These are phyloP conservation scores for Nicotiana attenuata DNA, from an alignment of 257 asterid species.

Conservation along the genomic window DNA sequence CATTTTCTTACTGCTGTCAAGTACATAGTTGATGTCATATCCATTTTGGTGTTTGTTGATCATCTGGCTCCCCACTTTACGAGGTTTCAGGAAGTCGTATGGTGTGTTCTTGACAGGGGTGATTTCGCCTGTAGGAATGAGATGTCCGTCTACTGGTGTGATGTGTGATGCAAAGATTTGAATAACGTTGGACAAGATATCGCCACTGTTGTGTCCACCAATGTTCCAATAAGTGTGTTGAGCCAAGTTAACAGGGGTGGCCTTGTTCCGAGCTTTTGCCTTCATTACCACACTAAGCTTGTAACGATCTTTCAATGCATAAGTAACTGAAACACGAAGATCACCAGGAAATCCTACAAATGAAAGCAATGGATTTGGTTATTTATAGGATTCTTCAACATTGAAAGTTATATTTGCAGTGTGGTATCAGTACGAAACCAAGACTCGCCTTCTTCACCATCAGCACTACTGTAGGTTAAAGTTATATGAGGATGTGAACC, in stretches of 20 bases:
- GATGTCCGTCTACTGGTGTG: slow-evolving; percentile 44
- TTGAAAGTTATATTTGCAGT: neutral
- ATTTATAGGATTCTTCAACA: neutral
- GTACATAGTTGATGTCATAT: slow-evolving; percentile 66
- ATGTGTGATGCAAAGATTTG: slow-evolving; percentile 56
- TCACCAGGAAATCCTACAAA: slow-evolving; percentile 50
- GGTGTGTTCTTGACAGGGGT: slow-evolving; percentile 47
- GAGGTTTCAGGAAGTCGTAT: slow-evolving; percentile 51
- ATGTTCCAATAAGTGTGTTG: slow-evolving; percentile 83
- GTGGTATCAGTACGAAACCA: neutral
- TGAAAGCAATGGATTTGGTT: neutral
- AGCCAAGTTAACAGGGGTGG: slow-evolving; percentile 78
- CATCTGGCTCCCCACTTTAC: slow-evolving; percentile 32
- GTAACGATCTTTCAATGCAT: slow-evolving; percentile 36
- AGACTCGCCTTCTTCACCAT: slow-evolving; percentile 16
- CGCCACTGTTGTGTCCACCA: slow-evolving; percentile 67
- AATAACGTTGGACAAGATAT: slow-evolving; percentile 50
- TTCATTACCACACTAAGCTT: slow-evolving; percentile 43
- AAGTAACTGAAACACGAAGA: slow-evolving; percentile 43
- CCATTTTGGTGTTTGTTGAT: slow-evolving; percentile 44
- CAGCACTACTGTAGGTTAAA: slow-evolving; percentile 10
- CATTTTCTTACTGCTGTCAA: slow-evolving; percentile 36
- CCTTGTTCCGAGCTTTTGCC: slow-evolving; percentile 60
- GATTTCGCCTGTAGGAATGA: slow-evolving; percentile 62
- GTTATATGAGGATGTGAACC: slow-evolving; percentile 6